Evolutionary conservation across 768 basidiomycete genomes (phyloP), one percentile per base, ranked within the genome.

Genomic region (Agrocybe pediades): DNA sequence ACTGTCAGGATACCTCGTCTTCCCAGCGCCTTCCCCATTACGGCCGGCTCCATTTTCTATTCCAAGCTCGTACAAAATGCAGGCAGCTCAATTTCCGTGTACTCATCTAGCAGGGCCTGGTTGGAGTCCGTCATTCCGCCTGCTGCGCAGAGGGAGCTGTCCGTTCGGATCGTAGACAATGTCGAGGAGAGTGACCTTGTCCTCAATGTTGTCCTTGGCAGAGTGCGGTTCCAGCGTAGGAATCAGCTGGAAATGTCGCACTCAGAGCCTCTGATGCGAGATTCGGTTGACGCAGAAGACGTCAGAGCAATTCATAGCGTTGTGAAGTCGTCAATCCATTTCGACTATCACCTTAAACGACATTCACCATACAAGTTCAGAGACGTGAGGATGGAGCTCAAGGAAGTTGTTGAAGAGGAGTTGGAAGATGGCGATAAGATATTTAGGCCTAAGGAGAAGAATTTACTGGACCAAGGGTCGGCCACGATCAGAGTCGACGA

Each of bases 331-430:
- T 55, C 51, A 9, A 51, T 61, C 2, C 63, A 69, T 42, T 72
- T 72, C 53, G 55, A 64, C 25, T 63, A 66, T 30, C 70, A 74
- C 42, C 65, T 73, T 7, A 62, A 54, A 1, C 59, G 70, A 3
- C 54, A 49, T 2, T 62, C 62, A 4, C 3, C 33, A 36, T n/a
- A 36, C 33, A 36, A 36, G 5, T n/a, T 36, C 11, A n/a, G 33
- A 36, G 33, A 36, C 3, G n/a, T 36, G 13, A n/a, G n/a, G 13
- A 36, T 36, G 4, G 33, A 36, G n/a, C 33, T 36, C 33, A 4
- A 36, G 13, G 33, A 36, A 36, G 13, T 36, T 36, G 3, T n/a
- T 3, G 13, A 13, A 36, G 11, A 3, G 33, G 11, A n/a, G 4
- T 11, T 15, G 11, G n/a, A 36, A 13, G 33, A 13, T 13, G 13